Base-by-base conservation (phyloP, 345 rosid genomes). In the Diplotaxis tenuifolia region DNA sequence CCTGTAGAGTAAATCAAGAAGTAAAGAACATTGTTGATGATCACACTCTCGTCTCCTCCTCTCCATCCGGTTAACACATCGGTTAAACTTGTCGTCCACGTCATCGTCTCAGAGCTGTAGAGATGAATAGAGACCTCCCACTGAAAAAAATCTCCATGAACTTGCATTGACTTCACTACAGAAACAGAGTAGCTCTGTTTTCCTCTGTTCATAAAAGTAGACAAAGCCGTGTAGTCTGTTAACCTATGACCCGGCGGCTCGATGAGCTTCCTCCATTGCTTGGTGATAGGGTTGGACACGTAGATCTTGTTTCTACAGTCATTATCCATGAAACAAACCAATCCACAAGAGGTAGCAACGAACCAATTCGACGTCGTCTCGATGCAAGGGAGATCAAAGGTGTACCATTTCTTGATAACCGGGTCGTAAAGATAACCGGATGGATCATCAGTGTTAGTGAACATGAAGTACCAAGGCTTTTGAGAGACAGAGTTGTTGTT, bases 391-490 rank as follows among this genome's bases (percentile, higher is more conserved):
- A 96, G 89, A 54, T 86, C 88, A 25, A 96, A 82, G 74, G 84
- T 66, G 69, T 90, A 45, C 50, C 50, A 45, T 45, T 45, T 45
- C 8, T 14, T 45, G 8, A 87, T 89, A 69, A 81, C 31, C 10
- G 93, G 97, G 75, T 96, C 99, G 78, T 83, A 96, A 47, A 98
- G 89, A 75, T 92, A 89, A 54, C 99, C 98, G 9, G 81, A 79
- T 2, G 98, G 97, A 15, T 92, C 97, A 72, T 96, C 96, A 2
- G 96, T 84, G 79, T 85, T 86, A 18, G 91, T 96, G 76, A 96
- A 96, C 99, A 92, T 95, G 74, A 90, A 96, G 75, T 96, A 95
- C 98, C 99, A 96, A 20, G 99, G 98, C 31, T 86, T 86, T 49
- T 89, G 96, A 22, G 91, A 28, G 50, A 65, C 72, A 9, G 74